Percentiles rank a stretch among this genome's conserved stretches.
Evolutionary conservation across 2,329 filamentous ascomycete species (phyloP).

Genomic region (Fusarium nanum): DNA sequence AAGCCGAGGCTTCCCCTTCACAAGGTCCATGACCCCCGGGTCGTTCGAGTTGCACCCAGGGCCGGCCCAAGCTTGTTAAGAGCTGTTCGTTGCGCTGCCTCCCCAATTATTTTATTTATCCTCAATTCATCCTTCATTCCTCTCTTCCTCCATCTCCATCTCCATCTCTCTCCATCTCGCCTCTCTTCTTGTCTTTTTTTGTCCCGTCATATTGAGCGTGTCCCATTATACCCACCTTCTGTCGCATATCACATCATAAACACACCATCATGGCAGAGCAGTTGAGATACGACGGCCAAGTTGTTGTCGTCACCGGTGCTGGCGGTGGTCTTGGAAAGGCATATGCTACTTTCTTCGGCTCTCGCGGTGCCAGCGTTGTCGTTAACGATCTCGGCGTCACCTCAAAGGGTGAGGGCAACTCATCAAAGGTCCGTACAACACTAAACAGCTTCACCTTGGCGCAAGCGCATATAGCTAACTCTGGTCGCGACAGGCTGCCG

Average conservation of each 20-base stretch:
- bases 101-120: conserved; percentile 8
- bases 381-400: conserved; percentile 96
- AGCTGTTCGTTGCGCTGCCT: conserved; percentile 37
- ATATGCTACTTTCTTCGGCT: conserved; percentile 91
- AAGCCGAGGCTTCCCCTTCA: conserved; percentile 49
- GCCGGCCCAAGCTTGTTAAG: conserved; percentile 46
- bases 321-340: conserved; percentile 83
- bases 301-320: conserved; percentile 84
- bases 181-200: conserved; percentile 14
- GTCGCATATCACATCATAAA: conserved; percentile 29
- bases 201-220: conserved; percentile 32
- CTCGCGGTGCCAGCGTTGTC: conserved; percentile 91
- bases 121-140: conserved; percentile 9
- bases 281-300: conserved; percentile 86
- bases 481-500: conserved; percentile 71
- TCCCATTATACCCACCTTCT: conserved; percentile 22
- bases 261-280: conserved; percentile 68
- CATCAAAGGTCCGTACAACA: conserved; percentile 75
- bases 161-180: not conserved
- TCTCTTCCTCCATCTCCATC: not conserved
- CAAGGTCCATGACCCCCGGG: conserved; percentile 31
- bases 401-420: conserved; percentile 91
- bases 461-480: conserved; percentile 40
- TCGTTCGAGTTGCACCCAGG: conserved; percentile 32
- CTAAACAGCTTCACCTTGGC: not conserved